Evolutionary conservation across 208 protist genomes (phyloP).

Genomic region (Leishmania major): DNA sequence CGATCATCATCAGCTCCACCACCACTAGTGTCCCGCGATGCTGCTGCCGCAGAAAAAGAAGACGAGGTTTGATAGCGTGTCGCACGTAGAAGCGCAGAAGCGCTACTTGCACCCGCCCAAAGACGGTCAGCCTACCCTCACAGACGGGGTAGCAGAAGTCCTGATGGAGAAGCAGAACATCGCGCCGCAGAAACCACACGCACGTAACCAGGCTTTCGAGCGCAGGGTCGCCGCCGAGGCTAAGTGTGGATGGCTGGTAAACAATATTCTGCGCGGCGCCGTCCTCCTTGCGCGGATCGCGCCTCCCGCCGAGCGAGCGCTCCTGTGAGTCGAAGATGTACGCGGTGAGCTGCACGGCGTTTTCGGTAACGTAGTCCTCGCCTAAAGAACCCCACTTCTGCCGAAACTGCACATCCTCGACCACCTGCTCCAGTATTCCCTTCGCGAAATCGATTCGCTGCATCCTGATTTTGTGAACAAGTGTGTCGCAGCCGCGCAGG

Average conservation of each 20-base stretch:
- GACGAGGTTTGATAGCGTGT: constrained; percentile 27
- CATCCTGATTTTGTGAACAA: constrained; percentile 27
- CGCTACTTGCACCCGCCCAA: constrained; percentile 20
- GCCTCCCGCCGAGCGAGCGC: constrained; percentile 7
- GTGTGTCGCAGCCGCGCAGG: constrained; percentile 37
- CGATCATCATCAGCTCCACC: constrained; percentile 28
- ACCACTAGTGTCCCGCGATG: constrained; percentile 26
- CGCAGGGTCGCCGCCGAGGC: constrained; percentile 25
- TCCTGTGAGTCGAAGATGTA: constrained; percentile 37
- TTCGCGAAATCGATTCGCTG: constrained; percentile 24
- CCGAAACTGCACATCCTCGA: constrained; percentile 12
- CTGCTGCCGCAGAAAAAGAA: constrained; percentile 12
- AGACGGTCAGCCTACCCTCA: constrained; percentile 33
- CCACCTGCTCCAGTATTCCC: constrained; percentile 25
- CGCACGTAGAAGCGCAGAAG: constrained; percentile 28
- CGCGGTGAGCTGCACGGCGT: constrained; percentile 13
- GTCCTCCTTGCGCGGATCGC: constrained; percentile 18
- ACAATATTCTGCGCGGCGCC: constrained; percentile 5
- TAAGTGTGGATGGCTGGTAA: constrained; percentile 20
- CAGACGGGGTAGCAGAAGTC: constrained; percentile 46
- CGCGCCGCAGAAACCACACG: constrained; percentile 39
- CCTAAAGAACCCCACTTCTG: constrained; percentile 27
- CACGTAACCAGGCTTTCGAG: constrained; percentile 17
- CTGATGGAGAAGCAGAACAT: constrained; percentile 31
- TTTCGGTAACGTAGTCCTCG: constrained; percentile 21